Evolutionary conservation across 164 flowering plant genomes (phyloP).

Genomic region (Piper betle): DNA sequence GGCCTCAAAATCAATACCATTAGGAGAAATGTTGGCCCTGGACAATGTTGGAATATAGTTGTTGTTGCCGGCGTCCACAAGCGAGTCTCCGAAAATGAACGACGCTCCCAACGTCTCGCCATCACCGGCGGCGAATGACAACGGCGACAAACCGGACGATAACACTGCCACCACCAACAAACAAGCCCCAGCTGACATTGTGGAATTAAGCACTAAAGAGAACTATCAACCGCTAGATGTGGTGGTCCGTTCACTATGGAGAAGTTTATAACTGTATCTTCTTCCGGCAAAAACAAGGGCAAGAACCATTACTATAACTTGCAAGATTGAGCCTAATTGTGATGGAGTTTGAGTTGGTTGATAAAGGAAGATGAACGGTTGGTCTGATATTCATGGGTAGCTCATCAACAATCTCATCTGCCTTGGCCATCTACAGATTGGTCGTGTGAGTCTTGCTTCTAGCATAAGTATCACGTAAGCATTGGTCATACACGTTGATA

Average conservation of each 20-base stretch:
- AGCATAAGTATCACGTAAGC: too few species aligned
- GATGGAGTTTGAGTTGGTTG: background rate
- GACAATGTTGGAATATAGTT: slow-evolving; percentile 69
- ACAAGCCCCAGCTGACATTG: slow-evolving; percentile 9
- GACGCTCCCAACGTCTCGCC: slow-evolving; percentile 46
- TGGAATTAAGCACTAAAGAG: background rate
- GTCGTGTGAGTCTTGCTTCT: too few species aligned
- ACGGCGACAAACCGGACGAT: slow-evolving; percentile 5
- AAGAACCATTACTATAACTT: slow-evolving; percentile 14
- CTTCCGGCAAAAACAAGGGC: background rate
- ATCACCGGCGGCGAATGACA: slow-evolving; percentile 9
- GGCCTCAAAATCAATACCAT: slow-evolving; percentile 75
- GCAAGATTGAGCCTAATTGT: slow-evolving; percentile 12
- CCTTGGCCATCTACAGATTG: background rate
- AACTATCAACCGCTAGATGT: too few species aligned
- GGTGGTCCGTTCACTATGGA: too few species aligned
- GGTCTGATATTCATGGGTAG: background rate
- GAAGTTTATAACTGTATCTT: background rate
- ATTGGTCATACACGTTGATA: too few species aligned
- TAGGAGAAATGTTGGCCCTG: slow-evolving; percentile 59
- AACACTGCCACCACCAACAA: slow-evolving; percentile 8
- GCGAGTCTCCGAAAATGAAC: slow-evolving; percentile 84
- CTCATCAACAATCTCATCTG: background rate
- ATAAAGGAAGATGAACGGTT: background rate
- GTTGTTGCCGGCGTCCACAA: slow-evolving; percentile 92